Base-by-base conservation (phyloP, 192 early-diverging fungal genomes). In the Rhizophagus prolifer region DNA sequence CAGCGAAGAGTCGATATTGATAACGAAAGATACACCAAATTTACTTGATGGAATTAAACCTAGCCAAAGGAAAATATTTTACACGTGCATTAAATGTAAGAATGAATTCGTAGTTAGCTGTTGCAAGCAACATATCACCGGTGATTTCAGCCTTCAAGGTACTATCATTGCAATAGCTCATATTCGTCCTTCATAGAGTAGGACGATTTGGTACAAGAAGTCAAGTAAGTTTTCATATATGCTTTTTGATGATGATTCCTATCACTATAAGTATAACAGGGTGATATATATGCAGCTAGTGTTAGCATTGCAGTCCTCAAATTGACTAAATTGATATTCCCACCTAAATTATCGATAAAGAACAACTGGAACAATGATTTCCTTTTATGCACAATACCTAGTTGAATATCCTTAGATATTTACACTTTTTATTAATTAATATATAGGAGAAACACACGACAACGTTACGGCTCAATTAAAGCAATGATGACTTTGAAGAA, bases 41-140 rank as follows among this genome's bases (percentile, higher is more conserved):
- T 83, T 93, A n/a, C 91, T 98, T 10, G 97, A 99, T 21, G 95
- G n/a, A n/a, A n/a, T n/a, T n/a, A n/a, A n/a, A n/a, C n/a, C n/a
- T n/a, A n/a, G n/a, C n/a, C n/a, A n/a, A n/a, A n/a, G n/a, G n/a
- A n/a, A n/a, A n/a, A n/a, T n/a, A n/a, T n/a, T 99, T 44, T 99
- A 89, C 85, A 88, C 89, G 41, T 90, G 91, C 69, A 91, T 97
- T 54, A 94, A 95, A 68, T 83, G 93, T 36, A 90, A 86, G 30
- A 82, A 79, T 21, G 95, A 97, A 87, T 21, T 89, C 93, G 4
- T 92, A 94, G 83, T 84, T 97, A 58, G 90, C 91, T 38, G 94
- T 94, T 82, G 95, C 94, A 94, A 76, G 84, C 94, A 13, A 89
- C 93, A 23, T 98, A 99, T 81, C 97, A 99, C 82, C 97, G 97